These are phyloP conservation scores for Acacia melanoxylon DNA, from an alignment of 306 rosid species.

Conservation along the genomic window DNA sequence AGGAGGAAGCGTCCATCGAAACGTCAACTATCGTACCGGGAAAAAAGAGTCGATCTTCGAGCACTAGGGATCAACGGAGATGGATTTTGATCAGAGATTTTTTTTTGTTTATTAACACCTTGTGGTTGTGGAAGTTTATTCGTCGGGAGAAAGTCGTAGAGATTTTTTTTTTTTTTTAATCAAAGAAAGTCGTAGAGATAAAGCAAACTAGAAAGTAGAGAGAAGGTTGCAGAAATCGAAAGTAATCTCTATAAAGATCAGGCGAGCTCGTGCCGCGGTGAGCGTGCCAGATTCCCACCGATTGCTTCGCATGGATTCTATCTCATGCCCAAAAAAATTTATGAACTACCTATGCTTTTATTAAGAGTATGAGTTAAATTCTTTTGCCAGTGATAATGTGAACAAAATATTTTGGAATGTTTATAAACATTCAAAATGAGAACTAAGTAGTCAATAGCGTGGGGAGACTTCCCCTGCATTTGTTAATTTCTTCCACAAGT, in stretches of 20 bases:
- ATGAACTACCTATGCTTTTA: too few species aligned
- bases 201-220: background rate
- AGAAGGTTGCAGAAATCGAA: conserved; percentile 32
- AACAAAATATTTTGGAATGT: too few species aligned
- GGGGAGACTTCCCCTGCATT: too few species aligned
- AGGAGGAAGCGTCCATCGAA: conserved; percentile 60
- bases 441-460: too few species aligned
- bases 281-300: conserved; percentile 1
- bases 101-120: background rate
- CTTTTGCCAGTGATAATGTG: too few species aligned
- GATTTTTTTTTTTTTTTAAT: background rate
- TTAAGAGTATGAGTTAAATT: too few species aligned
- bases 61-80: background rate
- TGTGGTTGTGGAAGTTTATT: background rate
- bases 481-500: too few species aligned
- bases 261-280: conserved; percentile 1
- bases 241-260: conserved; percentile 15
- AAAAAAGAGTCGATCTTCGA: background rate
- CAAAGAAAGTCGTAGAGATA: background rate
- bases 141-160: background rate
- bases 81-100: conserved; percentile 3
- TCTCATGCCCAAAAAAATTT: background rate
- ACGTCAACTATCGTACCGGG: background rate
- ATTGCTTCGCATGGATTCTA: background rate
- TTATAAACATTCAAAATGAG: too few species aligned